Evolutionary conservation across 2,329 filamentous ascomycete genomes (phyloP).

Genomic region (Botrytis fabae): DNA sequence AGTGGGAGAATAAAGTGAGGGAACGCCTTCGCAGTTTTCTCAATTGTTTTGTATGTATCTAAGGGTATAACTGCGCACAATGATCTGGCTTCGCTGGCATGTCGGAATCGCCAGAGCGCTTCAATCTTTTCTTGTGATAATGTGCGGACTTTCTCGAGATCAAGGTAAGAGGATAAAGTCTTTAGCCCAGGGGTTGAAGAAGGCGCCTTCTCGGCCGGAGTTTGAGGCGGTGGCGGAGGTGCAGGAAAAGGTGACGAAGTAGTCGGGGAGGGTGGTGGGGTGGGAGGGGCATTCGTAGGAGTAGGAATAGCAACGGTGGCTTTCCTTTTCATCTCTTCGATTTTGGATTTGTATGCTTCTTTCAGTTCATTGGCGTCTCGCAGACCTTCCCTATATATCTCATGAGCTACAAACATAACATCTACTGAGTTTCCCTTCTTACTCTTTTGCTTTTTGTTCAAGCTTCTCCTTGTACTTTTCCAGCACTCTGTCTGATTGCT

Average conservation of each 20-base stretch:
- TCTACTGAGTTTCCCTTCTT: slow-evolving; percentile 22
- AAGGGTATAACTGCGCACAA: slow-evolving; percentile 83
- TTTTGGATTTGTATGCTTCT: slow-evolving; percentile 82
- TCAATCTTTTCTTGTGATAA: slow-evolving; percentile 82
- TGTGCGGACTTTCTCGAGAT: slow-evolving; percentile 72
- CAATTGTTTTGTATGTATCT: slow-evolving; percentile 71
- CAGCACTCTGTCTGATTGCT: slow-evolving; percentile 65
- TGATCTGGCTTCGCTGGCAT: slow-evolving; percentile 69
- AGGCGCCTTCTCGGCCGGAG: slow-evolving; percentile 29
- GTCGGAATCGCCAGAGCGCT: slow-evolving; percentile 84
- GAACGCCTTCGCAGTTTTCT: slow-evolving; percentile 67
- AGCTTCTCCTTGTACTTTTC: slow-evolving; percentile 91
- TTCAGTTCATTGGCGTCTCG: slow-evolving; percentile 74
- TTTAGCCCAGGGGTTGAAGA: slow-evolving; percentile 47
- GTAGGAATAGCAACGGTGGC: slow-evolving; percentile 54
- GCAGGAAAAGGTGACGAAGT: slow-evolving; percentile 39
- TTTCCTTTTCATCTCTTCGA: slow-evolving; percentile 67
- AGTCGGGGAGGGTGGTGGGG: slow-evolving; percentile 39
- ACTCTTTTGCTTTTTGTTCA: slow-evolving; percentile 73
- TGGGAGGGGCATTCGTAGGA: slow-evolving; percentile 37
- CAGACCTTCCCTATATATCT: slow-evolving; percentile 54
- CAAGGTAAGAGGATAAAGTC: slow-evolving; percentile 68
- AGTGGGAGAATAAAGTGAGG: slow-evolving; percentile 92
- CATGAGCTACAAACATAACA: neutral
- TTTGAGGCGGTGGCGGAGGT: slow-evolving; percentile 41